Conservation (phyloP, 176 grass and related monocot species). For the Tillandsia fasciculata region DNA sequence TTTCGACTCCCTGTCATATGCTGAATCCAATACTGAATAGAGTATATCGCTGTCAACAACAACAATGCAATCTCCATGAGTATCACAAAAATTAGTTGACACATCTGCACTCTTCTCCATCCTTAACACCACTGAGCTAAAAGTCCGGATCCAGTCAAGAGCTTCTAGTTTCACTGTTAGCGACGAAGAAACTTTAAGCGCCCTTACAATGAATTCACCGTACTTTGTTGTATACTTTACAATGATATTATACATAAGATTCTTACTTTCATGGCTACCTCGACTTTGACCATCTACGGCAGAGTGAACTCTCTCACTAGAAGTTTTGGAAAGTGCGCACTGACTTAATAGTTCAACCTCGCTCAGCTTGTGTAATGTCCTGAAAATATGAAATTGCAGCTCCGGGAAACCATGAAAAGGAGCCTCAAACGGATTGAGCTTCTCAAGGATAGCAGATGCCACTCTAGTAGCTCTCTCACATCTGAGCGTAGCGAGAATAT, state of each 20-base stretch:
- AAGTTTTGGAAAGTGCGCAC: slow-evolving; percentile 32
- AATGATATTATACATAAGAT: slow-evolving; percentile 28
- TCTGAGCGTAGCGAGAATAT: slow-evolving; percentile 18
- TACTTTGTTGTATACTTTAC: slow-evolving; percentile 54
- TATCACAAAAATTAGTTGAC: slow-evolving; percentile 31
- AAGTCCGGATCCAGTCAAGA: slow-evolving; percentile 63
- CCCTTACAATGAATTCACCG: slow-evolving; percentile 38
- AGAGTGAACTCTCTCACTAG: slow-evolving; percentile 22
- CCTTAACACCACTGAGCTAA: slow-evolving; percentile 37
- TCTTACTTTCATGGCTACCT: slow-evolving; percentile 21
- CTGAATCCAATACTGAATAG: slow-evolving; percentile 66
- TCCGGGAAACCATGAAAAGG: slow-evolving; percentile 62
- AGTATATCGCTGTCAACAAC: slow-evolving; percentile 44
- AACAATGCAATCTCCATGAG: slow-evolving; percentile 35
- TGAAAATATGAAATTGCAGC: slow-evolving; percentile 77
- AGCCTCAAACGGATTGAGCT: slow-evolving; percentile 60
- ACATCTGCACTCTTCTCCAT: slow-evolving; percentile 31
- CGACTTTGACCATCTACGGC: slow-evolving; percentile 23
- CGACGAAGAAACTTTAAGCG: slow-evolving; percentile 51
- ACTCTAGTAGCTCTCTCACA: slow-evolving; percentile 45
- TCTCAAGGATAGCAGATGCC: slow-evolving; percentile 55
- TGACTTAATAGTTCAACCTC: slow-evolving; percentile 58
- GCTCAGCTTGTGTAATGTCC: slow-evolving; percentile 59
- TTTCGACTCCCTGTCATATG: slow-evolving; percentile 78
- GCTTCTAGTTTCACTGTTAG: slow-evolving; percentile 64